A percentile compares a stretch with the other conserved stretches of the same genome.
These are phyloP conservation scores for Chionographis japonica DNA, from an alignment of 106 monocot genomes.

Conservation along the genomic window DNA sequence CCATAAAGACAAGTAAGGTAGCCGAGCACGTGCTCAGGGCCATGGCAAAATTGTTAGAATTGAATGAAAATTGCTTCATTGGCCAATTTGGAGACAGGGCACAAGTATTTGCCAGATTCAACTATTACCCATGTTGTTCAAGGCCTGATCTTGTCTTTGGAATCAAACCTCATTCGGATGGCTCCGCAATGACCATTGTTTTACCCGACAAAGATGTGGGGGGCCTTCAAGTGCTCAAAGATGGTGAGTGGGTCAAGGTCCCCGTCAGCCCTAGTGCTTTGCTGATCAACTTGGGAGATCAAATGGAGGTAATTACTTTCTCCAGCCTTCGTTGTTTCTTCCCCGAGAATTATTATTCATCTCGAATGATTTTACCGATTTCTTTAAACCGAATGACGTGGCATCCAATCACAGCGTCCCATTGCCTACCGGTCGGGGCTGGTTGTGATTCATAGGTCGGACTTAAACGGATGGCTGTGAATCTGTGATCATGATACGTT, in stretches of 20 bases:
- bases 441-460: too few species aligned
- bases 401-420: too few species aligned
- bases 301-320: constrained; percentile 39
- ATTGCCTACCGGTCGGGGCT: too few species aligned
- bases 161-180: constrained; percentile 53
- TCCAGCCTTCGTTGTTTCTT: neutral
- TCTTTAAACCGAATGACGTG: too few species aligned
- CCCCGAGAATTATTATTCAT: too few species aligned
- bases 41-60: constrained; percentile 28
- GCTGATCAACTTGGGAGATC: constrained; percentile 50
- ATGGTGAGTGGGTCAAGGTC: constrained; percentile 41
- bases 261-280: constrained; percentile 33
- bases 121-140: constrained; percentile 41
- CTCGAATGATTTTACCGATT: too few species aligned
- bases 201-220: constrained; percentile 41
- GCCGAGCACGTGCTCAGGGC: constrained; percentile 14
- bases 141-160: constrained; percentile 44
- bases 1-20: constrained; percentile 22
- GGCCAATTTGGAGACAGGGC: constrained; percentile 31
- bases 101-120: constrained; percentile 36
- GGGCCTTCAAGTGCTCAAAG: constrained; percentile 48
- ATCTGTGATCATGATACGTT: too few species aligned
- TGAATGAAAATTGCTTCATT: constrained; percentile 39
- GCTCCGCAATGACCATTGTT: constrained; percentile 30
- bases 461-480: too few species aligned